Evolutionary conservation across 805 yeast species (phyloP).

Genomic region (Wickerhamomyces chaumierensis): DNA sequence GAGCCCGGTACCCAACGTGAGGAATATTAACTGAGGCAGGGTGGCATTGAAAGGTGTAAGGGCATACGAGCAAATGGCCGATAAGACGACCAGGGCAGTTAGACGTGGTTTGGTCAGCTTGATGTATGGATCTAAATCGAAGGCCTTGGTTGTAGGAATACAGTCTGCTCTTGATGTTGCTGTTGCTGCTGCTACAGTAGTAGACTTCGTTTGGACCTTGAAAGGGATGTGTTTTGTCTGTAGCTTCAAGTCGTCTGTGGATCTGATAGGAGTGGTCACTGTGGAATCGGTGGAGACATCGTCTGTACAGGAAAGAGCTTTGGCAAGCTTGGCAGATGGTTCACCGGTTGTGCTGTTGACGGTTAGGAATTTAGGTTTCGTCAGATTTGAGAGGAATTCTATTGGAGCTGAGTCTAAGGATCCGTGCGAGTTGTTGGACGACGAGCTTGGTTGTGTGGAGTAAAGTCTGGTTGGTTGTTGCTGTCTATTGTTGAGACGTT

Average conservation of each 20-base stretch:
- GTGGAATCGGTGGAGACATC: conserved; percentile 12
- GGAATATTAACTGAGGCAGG: conserved; percentile 51
- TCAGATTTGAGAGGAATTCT: conserved; percentile 26
- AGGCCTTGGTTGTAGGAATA: no score
- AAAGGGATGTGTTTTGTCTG: conserved; percentile 37
- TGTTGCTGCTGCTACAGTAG: no score
- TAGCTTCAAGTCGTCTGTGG: conserved; percentile 7
- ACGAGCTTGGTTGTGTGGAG: no score
- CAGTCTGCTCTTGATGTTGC: no score
- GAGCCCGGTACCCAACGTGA: conserved; percentile 78
- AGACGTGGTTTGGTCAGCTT: conserved; percentile 86
- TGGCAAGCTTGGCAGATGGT: conserved; percentile 9
- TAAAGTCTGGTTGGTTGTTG: background rate
- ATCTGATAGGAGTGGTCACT: conserved; percentile 3
- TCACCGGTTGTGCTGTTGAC: background rate
- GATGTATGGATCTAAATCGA: conserved; percentile 44
- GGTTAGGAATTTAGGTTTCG: conserved; percentile 3
- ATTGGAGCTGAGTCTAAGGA: conserved; percentile 24
- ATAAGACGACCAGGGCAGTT: conserved; percentile 77
- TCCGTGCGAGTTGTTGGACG: background rate
- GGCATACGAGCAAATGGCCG: conserved; percentile 91
- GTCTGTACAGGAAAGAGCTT: conserved; percentile 24
- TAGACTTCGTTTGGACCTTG: conserved; percentile 39
- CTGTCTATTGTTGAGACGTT: no score
- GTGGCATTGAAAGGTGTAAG: conserved; percentile 78